Evolutionary conservation across 129 eudicot genomes (phyloP), one percentile per base, ranked within the genome.

Genomic region (Flaveria bidentis): DNA sequence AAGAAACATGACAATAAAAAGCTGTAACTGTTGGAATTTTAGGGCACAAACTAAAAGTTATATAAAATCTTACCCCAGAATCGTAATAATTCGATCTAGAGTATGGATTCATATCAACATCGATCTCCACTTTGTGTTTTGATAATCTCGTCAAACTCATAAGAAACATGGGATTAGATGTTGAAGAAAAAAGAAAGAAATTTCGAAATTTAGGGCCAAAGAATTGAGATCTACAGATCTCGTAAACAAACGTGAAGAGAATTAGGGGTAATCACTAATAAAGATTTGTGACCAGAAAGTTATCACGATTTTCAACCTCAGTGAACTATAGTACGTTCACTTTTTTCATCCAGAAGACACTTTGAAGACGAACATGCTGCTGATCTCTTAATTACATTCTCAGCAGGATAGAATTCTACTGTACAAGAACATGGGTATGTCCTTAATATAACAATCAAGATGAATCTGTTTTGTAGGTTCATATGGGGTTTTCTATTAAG

Each of bases 181-280:
- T 52, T n/a, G 10, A 52, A 16, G 2, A 15, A 30, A 4, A 44
- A 16, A 4, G 22, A 15, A 52, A 52, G 8, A 16, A 52, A 5
- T 16, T 52, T 52, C 23, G 10, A 52, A 15, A 50, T 50, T 50
- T 50, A 50, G 56, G 56, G 56, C 56, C 22, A 11, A 55, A 17
- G 62, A 18, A 11, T 55, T 55, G 28, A 55, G 28, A 18, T 55
- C 26, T 18, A 55, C 8, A 55, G 62, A 55, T 55, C 62, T 55
- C 11, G 28, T 55, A 55, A 55, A 55, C 56, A 14, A 18, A 55
- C 62, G 62, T 55, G 62, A 55, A 55, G 61, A 55, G 20, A 55
- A 18, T 23, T 20, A 25, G 1, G 22, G 41, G 7, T 36, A 36
- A 36, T 36, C 41, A 36, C 41, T 36, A 4, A 55, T 18, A 23